Conservation (phyloP, 2,329 filamentous ascomycete genomes). For the Alternaria angustiovoidea region DNA sequence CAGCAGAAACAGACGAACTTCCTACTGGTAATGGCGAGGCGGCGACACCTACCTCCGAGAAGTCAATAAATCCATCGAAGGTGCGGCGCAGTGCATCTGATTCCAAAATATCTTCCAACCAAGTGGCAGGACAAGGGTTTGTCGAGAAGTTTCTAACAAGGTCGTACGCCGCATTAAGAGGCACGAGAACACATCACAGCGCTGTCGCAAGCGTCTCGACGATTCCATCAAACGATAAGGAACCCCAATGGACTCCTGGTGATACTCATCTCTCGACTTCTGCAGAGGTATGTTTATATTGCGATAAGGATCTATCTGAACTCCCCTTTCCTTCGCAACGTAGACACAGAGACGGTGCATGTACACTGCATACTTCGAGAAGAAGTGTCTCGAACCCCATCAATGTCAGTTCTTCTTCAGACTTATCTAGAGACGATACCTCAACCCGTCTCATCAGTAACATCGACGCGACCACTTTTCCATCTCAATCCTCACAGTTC, state of each 20-base stretch:
- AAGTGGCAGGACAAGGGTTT: background rate
- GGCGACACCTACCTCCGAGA: background rate
- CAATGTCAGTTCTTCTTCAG: background rate
- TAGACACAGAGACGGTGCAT: background rate
- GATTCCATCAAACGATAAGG: background rate
- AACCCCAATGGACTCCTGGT: background rate
- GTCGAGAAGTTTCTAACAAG: background rate
- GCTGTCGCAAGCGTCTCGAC: background rate
- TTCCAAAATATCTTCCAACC: background rate
- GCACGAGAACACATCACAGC: background rate
- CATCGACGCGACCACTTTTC: background rate
- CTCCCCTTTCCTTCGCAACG: background rate
- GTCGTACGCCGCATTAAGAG: background rate
- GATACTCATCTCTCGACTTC: background rate
- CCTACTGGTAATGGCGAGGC: background rate
- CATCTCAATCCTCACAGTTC: background rate
- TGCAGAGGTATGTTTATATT: background rate
- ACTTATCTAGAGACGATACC: background rate
- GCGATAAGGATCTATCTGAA: background rate
- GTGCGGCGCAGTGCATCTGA: conserved; percentile 1
- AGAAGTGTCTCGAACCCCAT: background rate
- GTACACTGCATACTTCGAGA: background rate
- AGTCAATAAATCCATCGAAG: background rate
- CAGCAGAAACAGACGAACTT: background rate
- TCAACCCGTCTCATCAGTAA: background rate